phyloP scores from a whole-genome alignment of 176 grass and related monocot species.

The Hyparrhenia diplandra region DNA sequence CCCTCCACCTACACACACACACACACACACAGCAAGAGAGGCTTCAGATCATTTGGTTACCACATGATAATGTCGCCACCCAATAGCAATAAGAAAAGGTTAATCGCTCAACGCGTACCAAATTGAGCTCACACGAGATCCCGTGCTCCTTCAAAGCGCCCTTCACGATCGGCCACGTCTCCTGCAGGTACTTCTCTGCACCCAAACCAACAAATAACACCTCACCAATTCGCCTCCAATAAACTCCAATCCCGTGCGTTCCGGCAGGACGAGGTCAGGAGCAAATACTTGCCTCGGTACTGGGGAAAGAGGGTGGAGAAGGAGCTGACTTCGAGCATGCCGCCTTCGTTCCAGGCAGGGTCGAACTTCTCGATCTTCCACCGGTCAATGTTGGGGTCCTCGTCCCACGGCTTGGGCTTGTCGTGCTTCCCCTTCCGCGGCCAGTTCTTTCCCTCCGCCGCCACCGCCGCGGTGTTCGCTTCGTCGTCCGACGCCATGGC shows the following conservation, averaged over 20 bases:
- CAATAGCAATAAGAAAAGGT: not conserved
- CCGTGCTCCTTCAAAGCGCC: constrained; percentile 71
- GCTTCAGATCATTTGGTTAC: not conserved
- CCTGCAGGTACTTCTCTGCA: constrained; percentile 95
- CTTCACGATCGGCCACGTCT: constrained; percentile 84
- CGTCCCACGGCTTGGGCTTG: constrained; percentile 97
- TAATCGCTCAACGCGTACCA: constrained; percentile 37
- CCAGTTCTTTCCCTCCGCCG: constrained; percentile 18
- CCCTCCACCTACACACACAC: constrained; percentile 84
- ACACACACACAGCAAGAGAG: constrained; percentile 7
- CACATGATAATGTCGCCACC: not conserved
- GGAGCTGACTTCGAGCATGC: constrained; percentile 91
- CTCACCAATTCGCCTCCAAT: not conserved
- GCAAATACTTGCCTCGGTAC: constrained; percentile 53
- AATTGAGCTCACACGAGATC: constrained; percentile 83
- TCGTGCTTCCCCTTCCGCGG: constrained; percentile 90
- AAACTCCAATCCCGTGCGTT: not conserved
- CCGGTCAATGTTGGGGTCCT: constrained; percentile 81
- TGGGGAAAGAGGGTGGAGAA: constrained; percentile 97
- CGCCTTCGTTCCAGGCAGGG: constrained; percentile 80
- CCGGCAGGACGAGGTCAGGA: not conserved
- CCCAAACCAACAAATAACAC: not conserved
- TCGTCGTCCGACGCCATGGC: constrained; percentile 35
- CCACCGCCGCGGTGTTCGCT: constrained; percentile 3
- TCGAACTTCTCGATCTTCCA: constrained; percentile 95